These are phyloP conservation scores for Sporisorium exsertum DNA, from an alignment of 1,284 basidiomycete genomes.

Conservation along the genomic window DNA sequence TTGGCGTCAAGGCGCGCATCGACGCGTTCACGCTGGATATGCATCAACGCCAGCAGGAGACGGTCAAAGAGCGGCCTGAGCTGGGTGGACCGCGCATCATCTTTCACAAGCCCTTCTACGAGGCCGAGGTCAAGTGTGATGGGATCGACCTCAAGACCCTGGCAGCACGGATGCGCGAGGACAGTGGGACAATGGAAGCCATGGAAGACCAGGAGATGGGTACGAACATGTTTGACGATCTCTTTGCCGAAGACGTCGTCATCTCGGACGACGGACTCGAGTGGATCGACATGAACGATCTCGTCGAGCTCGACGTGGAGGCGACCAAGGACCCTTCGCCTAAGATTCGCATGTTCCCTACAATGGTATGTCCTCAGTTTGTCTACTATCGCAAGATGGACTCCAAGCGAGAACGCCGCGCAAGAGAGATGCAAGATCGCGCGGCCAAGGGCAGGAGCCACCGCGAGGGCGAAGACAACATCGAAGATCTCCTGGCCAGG, in stretches of 20 bases:
- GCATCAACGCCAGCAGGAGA: slow-evolving; percentile 91
- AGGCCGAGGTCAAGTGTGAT: slow-evolving; percentile 86
- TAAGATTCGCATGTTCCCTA: slow-evolving; percentile 78
- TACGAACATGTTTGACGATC: slow-evolving; percentile 53
- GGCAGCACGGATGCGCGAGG: slow-evolving; percentile 77
- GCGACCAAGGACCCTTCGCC: slow-evolving; percentile 68
- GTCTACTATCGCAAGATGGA: slow-evolving; percentile 75
- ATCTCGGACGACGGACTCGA: slow-evolving; percentile 54
- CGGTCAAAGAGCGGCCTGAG: slow-evolving; percentile 69
- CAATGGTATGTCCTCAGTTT: slow-evolving; percentile 83
- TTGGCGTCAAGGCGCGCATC: slow-evolving; percentile 86
- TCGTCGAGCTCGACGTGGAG: slow-evolving; percentile 79
- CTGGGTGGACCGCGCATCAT: slow-evolving; percentile 70
- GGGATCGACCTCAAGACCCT: slow-evolving; percentile 83
- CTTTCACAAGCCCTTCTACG: slow-evolving; percentile 87
- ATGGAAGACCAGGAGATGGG: slow-evolving; percentile 61
- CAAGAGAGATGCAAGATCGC: slow-evolving; percentile 59
- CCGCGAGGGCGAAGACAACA: slow-evolving; percentile 6
- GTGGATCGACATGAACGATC: slow-evolving; percentile 88
- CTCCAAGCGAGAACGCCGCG: slow-evolving; percentile 72
- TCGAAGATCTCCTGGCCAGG: slow-evolving; percentile 36
- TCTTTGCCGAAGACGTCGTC: slow-evolving; percentile 42
- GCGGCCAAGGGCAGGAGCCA: background rate
- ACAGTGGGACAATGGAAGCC: slow-evolving; percentile 35
- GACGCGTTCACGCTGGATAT: slow-evolving; percentile 87